Evolutionary conservation across 2,329 filamentous ascomycete genomes (phyloP).

Genomic region (Penicillium psychrosexuale): DNA sequence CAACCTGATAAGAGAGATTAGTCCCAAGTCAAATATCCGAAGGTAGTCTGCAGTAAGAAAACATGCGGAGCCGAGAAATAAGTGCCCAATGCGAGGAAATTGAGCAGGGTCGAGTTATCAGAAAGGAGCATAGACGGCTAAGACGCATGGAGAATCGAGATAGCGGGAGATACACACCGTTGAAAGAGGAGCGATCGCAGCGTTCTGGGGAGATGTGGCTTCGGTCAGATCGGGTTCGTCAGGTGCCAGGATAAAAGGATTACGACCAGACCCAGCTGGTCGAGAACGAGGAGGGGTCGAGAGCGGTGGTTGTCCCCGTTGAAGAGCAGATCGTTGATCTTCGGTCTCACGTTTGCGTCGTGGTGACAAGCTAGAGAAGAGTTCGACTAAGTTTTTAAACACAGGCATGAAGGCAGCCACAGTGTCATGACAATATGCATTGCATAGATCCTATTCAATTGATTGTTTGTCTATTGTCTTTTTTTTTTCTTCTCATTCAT

Average conservation of each 20-base stretch:
- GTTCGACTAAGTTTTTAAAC: conserved; percentile 14
- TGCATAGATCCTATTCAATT: conserved; percentile 8
- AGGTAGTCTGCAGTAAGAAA: background rate
- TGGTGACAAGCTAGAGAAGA: conserved; percentile 19
- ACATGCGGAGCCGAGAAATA: background rate
- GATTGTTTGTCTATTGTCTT: background rate
- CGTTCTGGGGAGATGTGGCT: background rate
- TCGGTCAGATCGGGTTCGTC: background rate
- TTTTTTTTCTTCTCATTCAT: background rate
- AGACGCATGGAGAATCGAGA: conserved; percentile 5
- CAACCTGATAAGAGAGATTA: conserved; percentile 9
- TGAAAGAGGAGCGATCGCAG: conserved; percentile 1
- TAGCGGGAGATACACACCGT: conserved; percentile 10
- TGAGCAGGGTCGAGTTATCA: background rate
- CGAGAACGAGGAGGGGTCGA: conserved; percentile 10
- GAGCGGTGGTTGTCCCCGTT: conserved; percentile 1
- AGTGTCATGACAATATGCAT: conserved; percentile 6
- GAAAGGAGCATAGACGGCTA: background rate
- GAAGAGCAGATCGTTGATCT: conserved; percentile 12
- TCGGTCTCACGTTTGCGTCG: conserved; percentile 16
- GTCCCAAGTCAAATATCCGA: background rate
- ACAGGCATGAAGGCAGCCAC: conserved; percentile 16
- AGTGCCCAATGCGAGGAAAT: no score
- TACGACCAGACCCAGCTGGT: background rate
- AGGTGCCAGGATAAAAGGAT: background rate